A percentile compares a stretch with the other conserved stretches of the same genome.
Conservation (phyloP, 768 basidiomycete genomes). For the Tylopilus sp. region DNA sequence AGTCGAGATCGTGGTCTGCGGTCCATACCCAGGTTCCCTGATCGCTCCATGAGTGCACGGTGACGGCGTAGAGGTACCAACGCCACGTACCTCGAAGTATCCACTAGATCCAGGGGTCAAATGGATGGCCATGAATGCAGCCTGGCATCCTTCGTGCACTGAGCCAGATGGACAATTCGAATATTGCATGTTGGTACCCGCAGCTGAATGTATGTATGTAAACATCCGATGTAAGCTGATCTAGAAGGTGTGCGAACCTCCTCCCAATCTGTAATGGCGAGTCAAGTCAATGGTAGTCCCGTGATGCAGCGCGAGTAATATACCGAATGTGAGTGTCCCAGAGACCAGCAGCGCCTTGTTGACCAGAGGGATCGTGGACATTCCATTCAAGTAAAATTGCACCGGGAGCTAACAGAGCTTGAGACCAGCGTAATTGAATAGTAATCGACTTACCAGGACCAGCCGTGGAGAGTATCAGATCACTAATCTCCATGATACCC, state of each 20-base stretch:
- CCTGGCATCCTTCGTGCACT: constrained; percentile 46
- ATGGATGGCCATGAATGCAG: constrained; percentile 65
- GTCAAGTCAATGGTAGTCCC: neutral
- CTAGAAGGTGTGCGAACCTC: constrained; percentile 13
- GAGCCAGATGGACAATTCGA: constrained; percentile 42
- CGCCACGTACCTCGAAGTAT: constrained; percentile 53
- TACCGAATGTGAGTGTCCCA: constrained; percentile 46
- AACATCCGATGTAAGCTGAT: neutral
- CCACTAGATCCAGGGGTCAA: constrained; percentile 50
- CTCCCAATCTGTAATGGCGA: constrained; percentile 22
- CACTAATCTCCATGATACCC: constrained; percentile 60
- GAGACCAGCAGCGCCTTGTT: constrained; percentile 48
- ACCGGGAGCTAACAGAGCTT: constrained; percentile 33
- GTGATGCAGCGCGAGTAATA: neutral
- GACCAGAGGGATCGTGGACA: constrained; percentile 48
- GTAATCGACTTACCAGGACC: constrained; percentile 36
- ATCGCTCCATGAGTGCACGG: neutral
- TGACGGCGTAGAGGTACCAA: neutral
- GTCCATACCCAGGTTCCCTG: constrained; percentile 79
- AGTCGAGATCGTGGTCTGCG: constrained; percentile 63
- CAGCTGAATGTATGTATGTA: constrained; percentile 31
- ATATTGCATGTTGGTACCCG: constrained; percentile 50
- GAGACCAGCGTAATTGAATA: neutral
- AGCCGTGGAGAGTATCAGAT: constrained; percentile 57
- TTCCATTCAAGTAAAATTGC: constrained; percentile 58